These are phyloP conservation scores for Paulownia fortunei DNA, from an alignment of 257 asterid species.

Conservation along the genomic window DNA sequence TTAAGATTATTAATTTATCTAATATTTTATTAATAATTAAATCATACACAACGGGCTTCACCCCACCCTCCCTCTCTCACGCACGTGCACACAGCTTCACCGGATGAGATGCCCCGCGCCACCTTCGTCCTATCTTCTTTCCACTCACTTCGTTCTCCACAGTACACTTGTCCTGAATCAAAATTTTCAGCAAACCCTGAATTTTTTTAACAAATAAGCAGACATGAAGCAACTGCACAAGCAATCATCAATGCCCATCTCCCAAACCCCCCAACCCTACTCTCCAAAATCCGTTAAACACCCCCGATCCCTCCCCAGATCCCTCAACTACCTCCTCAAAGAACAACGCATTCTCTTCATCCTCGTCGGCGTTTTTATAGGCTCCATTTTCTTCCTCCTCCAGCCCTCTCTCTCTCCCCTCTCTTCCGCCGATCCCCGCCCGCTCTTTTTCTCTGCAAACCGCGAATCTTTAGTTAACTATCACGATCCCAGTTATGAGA, in stretches of 20 bases:
- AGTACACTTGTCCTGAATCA: not conserved
- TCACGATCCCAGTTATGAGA: conserved; percentile 21
- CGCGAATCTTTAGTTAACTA: conserved; percentile 22
- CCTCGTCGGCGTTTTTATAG: conserved; percentile 68
- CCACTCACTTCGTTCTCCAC: not conserved
- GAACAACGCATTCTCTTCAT: conserved; percentile 81
- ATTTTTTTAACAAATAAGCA: not conserved
- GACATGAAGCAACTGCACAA: conserved; percentile 77
- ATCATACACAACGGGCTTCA: too few species aligned
- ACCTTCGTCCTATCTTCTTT: not conserved
- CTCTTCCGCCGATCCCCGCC: conserved; percentile 31
- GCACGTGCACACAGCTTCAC: not conserved
- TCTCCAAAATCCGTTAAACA: conserved; percentile 75
- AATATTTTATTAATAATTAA: too few species aligned
- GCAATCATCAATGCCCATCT: conserved; percentile 53
- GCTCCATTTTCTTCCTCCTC: conserved; percentile 68
- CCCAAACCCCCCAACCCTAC: conserved; percentile 53
- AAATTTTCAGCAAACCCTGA: not conserved
- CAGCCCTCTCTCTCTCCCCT: conserved; percentile 51
- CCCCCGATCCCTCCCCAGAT: conserved; percentile 71
- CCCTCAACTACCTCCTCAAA: conserved; percentile 63
- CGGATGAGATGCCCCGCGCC: not conserved
- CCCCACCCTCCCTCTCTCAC: not conserved
- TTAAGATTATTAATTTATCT: too few species aligned
- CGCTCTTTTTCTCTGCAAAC: conserved; percentile 21